Percentiles rank a stretch among this genome's conserved stretches.
phyloP scores from a whole-genome alignment of 805 yeast genomes.

The Cyberlindnera mrakii region DNA sequence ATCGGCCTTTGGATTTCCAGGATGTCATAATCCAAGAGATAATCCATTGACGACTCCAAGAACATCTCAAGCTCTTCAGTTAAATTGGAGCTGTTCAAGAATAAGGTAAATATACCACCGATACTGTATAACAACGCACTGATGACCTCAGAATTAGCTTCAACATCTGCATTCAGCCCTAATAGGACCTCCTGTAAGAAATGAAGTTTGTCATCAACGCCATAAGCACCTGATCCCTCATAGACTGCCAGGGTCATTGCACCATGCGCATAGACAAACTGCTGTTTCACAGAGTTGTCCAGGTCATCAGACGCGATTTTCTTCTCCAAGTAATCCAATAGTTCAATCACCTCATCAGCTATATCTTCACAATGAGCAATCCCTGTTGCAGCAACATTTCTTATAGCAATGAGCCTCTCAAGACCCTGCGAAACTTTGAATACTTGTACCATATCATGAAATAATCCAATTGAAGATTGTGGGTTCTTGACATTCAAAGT shows the following conservation, averaged over 20 bases:
- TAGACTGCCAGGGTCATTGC: slow-evolving; percentile 16
- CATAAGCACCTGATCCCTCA: slow-evolving; percentile 24
- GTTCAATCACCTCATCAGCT: slow-evolving; percentile 12
- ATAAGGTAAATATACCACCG: slow-evolving; percentile 19
- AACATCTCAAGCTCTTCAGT: slow-evolving; percentile 19
- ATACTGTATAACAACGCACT: slow-evolving; percentile 19
- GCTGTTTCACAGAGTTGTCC: slow-evolving; percentile 11
- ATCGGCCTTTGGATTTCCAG: slow-evolving; percentile 19
- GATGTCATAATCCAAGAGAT: slow-evolving; percentile 14
- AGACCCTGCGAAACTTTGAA: slow-evolving; percentile 14
- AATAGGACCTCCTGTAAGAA: slow-evolving; percentile 14
- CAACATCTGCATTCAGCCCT: slow-evolving; percentile 8
- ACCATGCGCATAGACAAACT: slow-evolving; percentile 20
- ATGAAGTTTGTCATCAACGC: slow-evolving; percentile 18
- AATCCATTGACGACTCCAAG: slow-evolving; percentile 15
- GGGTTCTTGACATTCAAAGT: slow-evolving; percentile 17
- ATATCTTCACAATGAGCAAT: slow-evolving; percentile 21
- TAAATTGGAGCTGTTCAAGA: slow-evolving; percentile 8
- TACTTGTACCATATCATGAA: slow-evolving; percentile 13
- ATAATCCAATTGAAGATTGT: slow-evolving; percentile 8
- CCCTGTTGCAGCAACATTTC: slow-evolving; percentile 18
- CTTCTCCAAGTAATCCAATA: slow-evolving; percentile 15
- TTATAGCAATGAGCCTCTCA: slow-evolving; percentile 15
- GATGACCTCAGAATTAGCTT: slow-evolving; percentile 10
- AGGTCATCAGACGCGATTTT: slow-evolving; percentile 14